Conservation (phyloP, 306 rosid species). For the Quercus dentata region DNA sequence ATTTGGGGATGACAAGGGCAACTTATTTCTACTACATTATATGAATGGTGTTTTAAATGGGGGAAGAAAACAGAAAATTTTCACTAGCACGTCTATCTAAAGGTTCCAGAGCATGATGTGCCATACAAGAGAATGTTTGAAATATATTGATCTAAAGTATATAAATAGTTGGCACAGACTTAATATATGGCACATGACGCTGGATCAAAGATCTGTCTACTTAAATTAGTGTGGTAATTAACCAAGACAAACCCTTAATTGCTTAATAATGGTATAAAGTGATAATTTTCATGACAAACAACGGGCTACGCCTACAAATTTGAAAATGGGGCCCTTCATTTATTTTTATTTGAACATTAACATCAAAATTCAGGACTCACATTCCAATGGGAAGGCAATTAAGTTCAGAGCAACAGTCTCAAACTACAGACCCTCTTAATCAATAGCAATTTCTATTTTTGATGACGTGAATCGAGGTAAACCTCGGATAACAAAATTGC, state of each 20-base stretch:
- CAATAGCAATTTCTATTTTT: not conserved
- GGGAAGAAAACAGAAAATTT: too few relatives aligned
- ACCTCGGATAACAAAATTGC: too few relatives aligned
- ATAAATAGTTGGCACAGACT: not conserved
- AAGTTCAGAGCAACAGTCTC: not conserved
- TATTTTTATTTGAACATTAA: not conserved
- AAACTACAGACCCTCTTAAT: not conserved
- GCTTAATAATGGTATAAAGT: too few relatives aligned
- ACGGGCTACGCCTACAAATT: too few relatives aligned
- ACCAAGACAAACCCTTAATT: not conserved
- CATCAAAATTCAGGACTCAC: not conserved
- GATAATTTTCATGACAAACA: too few relatives aligned
- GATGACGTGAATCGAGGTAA: too few relatives aligned
- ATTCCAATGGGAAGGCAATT: not conserved
- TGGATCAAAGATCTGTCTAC: not conserved
- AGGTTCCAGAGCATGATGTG: not conserved
- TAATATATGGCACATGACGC: not conserved
- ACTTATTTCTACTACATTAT: not conserved
- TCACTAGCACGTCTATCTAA: too few relatives aligned
- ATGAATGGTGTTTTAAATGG: not conserved
- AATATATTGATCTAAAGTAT: not conserved
- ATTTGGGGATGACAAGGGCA: constrained; percentile 1
- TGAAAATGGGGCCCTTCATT: too few relatives aligned
- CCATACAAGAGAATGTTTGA: not conserved
- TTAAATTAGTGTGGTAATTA: not conserved